Percentiles rank a stretch among this genome's conserved stretches.
Conservation (phyloP, 176 grass and related monocot genomes). For the Triticum aestivum region IWGSC_CS_RefSeq_v2.1 NC_057800.1:447990965-447991464, state of each 20-base stretch:
- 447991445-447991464: too few species aligned
- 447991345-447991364: too few species aligned
- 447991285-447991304: neutral
- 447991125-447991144: conserved; percentile 14
- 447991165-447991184: conserved; percentile 22
- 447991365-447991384: too few species aligned
- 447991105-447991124: conserved; percentile 21
- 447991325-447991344: neutral
- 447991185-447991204: neutral
- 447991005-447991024: too few species aligned
- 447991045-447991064: neutral
- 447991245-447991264: conserved; percentile 7
- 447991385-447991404: too few species aligned
- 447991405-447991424: too few species aligned
- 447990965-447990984: neutral
- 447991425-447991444: too few species aligned
- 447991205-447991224: neutral
- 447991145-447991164: conserved; percentile 36
- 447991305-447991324: neutral
- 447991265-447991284: neutral
- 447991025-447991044: neutral
- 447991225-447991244: conserved; percentile 22
- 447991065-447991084: neutral
- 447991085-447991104: conserved; percentile 55
- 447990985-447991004: too few species aligned